These are phyloP conservation scores for Hippophae tibetana DNA, from an alignment of 306 rosid species.

Conservation along the genomic window DNA sequence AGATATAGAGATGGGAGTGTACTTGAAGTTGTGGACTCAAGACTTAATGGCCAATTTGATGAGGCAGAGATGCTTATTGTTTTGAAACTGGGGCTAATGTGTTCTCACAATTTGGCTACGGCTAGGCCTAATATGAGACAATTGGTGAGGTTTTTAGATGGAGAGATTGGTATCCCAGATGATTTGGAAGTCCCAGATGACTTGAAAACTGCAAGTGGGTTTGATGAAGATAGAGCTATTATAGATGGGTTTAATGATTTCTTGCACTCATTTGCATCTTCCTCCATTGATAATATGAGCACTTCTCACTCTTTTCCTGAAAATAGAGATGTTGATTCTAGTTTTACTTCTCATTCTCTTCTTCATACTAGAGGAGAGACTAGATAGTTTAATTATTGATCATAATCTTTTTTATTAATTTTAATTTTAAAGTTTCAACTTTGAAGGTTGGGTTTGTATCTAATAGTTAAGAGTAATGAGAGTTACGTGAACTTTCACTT, in stretches of 20 bases:
- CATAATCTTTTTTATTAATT: background rate
- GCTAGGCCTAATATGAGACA: conserved; percentile 58
- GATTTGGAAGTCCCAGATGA: conserved; percentile 31
- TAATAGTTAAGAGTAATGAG: background rate
- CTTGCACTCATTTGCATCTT: conserved; percentile 46
- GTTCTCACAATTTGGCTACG: conserved; percentile 38
- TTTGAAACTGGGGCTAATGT: conserved; percentile 57
- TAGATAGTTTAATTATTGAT: conserved; percentile 11
- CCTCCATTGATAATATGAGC: conserved; percentile 45
- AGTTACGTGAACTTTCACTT: no score
- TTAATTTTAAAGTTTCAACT: no score
- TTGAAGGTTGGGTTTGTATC: background rate
- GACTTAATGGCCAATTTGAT: conserved; percentile 34
- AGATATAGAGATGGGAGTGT: conserved; percentile 35
- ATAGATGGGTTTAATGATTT: conserved; percentile 60
- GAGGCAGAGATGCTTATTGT: conserved; percentile 38
- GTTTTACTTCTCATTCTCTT: conserved; percentile 39
- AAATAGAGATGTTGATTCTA: conserved; percentile 29
- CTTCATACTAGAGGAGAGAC: conserved; percentile 35
- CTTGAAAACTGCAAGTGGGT: conserved; percentile 10
- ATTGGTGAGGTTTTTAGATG: conserved; percentile 56
- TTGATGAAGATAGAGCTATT: background rate
- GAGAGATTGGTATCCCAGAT: conserved; percentile 39
- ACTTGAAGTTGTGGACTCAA: conserved; percentile 46
- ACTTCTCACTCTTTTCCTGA: conserved; percentile 24